These are phyloP conservation scores for Xylaria polymorpha DNA, from an alignment of 2,329 filamentous ascomycete genomes.

Conservation along the genomic window DNA sequence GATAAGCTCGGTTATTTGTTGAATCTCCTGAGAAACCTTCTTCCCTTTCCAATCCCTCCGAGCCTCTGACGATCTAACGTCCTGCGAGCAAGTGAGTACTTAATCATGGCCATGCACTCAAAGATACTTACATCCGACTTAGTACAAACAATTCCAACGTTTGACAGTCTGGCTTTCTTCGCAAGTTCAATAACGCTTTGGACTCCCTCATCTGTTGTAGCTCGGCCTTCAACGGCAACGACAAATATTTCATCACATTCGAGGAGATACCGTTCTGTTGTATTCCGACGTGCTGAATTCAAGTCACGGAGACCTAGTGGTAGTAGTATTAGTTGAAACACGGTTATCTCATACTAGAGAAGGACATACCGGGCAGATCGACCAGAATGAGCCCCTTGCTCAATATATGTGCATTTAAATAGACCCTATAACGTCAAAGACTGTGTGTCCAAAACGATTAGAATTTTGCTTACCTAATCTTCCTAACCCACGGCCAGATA, in stretches of 20 bases:
- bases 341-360: background rate
- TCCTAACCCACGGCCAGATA: constrained; percentile 59
- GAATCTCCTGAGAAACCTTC: constrained; percentile 12
- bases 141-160: constrained; percentile 59
- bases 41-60: constrained; percentile 12
- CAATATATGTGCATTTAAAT: constrained; percentile 57
- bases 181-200: constrained; percentile 56
- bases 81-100: constrained; percentile 40
- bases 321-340: background rate
- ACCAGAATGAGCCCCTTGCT: constrained; percentile 61
- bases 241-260: constrained; percentile 61
- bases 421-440: constrained; percentile 53
- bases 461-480: constrained; percentile 52
- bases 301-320: constrained; percentile 58
- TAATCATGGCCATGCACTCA: background rate
- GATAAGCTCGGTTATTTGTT: constrained; percentile 2
- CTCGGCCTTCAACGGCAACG: constrained; percentile 56
- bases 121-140: constrained; percentile 53
- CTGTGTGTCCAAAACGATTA: background rate
- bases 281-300: constrained; percentile 56
- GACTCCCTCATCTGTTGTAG: constrained; percentile 56
- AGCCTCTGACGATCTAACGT: constrained; percentile 44
- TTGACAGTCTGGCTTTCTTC: constrained; percentile 51
- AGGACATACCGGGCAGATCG: constrained; percentile 59
- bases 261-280: constrained; percentile 59